These are phyloP conservation scores for Yamadazyma phyllophila DNA, from an alignment of 805 yeast genomes.

Conservation along the genomic window DNA sequence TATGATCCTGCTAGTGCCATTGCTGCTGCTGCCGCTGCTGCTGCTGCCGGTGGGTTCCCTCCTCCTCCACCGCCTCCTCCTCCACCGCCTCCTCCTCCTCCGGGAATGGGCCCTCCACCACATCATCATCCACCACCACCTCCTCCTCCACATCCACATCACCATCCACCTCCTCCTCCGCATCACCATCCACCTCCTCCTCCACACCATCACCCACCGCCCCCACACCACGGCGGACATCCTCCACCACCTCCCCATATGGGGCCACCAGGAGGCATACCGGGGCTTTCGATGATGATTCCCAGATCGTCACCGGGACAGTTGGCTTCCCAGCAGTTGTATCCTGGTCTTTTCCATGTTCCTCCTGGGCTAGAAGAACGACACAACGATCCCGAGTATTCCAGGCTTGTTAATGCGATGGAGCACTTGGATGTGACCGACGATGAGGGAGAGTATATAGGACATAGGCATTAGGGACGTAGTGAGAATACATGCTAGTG, in stretches of 20 bases:
- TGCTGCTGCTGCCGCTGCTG: slow-evolving; percentile 20
- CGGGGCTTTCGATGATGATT: slow-evolving; percentile 1
- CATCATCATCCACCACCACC: slow-evolving; percentile 2
- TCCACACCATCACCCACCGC: neutral
- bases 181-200: neutral
- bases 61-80: slow-evolving; percentile 14
- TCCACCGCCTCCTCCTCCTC: slow-evolving; percentile 7
- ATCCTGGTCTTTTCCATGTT: neutral
- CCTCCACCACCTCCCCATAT: neutral
- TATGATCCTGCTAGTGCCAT: slow-evolving; percentile 35
- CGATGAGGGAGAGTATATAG: neutral
- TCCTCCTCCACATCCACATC: slow-evolving; percentile 1
- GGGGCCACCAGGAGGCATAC: slow-evolving; percentile 4
- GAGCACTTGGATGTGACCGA: slow-evolving; percentile 1
- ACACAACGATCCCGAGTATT: neutral
- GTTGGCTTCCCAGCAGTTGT: neutral
- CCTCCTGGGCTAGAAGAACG: neutral
- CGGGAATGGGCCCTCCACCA: slow-evolving; percentile 8
- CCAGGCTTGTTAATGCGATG: slow-evolving; percentile 4
- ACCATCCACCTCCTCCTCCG: slow-evolving; percentile 5
- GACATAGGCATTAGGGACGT: too few species aligned
- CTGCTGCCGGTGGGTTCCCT: slow-evolving; percentile 18
- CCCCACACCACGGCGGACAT: neutral
- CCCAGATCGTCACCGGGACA: neutral
- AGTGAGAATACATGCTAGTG: too few species aligned